phyloP scores from a whole-genome alignment of 331 rosid species.

The Pyrus hybrid region DNA sequence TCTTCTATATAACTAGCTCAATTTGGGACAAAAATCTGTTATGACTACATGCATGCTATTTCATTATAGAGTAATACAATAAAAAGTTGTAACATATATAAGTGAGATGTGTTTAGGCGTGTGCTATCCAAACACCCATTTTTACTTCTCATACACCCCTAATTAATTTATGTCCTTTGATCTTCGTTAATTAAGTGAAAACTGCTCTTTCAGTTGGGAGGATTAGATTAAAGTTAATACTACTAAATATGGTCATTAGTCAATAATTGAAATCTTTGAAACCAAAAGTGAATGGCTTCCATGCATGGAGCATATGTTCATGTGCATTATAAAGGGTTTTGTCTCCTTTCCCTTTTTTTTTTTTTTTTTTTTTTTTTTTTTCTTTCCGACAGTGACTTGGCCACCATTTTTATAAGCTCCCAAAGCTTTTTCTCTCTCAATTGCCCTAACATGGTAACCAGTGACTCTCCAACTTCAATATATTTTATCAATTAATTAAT shows the following conservation, averaged over 20 bases:
- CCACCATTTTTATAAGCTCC: not conserved
- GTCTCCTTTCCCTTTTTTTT: not conserved
- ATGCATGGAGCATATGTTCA: constrained; percentile 19
- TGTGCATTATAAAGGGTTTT: constrained; percentile 11
- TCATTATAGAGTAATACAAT: no score
- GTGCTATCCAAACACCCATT: no score
- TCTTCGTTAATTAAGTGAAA: no score
- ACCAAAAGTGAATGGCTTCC: not conserved
- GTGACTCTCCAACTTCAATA: not conserved
- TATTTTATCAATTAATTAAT: no score
- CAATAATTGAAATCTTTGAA: not conserved
- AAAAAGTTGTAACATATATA: no score
- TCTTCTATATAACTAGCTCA: no score
- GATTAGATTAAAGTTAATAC: not conserved
- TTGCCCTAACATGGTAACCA: not conserved
- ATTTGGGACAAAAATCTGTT: no score
- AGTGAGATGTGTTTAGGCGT: no score
- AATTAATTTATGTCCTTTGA: no score
- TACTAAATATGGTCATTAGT: not conserved
- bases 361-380: not conserved
- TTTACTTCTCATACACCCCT: no score
- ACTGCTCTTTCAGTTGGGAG: no score
- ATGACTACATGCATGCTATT: no score
- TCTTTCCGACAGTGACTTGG: constrained; percentile 12
- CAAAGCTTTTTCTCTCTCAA: not conserved